Base-by-base conservation (phyloP, 2,329 filamentous ascomycete genomes). In the Ascochyta koolunga region DNA sequence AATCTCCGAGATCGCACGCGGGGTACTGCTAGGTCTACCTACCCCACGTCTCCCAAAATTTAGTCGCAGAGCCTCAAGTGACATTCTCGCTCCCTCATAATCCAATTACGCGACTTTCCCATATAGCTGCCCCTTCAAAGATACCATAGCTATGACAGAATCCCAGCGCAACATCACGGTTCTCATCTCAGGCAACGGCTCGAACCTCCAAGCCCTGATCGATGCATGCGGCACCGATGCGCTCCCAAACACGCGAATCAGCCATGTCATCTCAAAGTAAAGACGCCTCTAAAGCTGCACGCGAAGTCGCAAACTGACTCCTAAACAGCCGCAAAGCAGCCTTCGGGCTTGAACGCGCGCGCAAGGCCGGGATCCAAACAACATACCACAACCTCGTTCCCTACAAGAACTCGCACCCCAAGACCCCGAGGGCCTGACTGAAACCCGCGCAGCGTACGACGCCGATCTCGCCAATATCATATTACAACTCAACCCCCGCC, bases 381-480 rank as follows among this genome's bases (percentile, higher is more conserved):
- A 83, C 85, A 49, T 93, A 93, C 78, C 91, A 93, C 81, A 93
- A 93, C 74, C 83, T 95, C 35, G 81, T 93, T 50, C 82, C 84
- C 31, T 88, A 91, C 77, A 91, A 91, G 54, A 90, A 90, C 68
- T 83, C 81, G 59, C 83, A 91, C 64, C 27, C 27, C 10, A 13
- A 13, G 11, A 29, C 27, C 59, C 69, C 1, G 43, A 62, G 1
- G 86, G 70, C 65, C 77, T 76, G 15, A 70, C 79, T 6, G 71
- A 76, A 54, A 88, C 86, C 1, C 84, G 91, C 21, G 77, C 82
- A 40, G 80, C 80, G 48, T 96, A 95, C 73, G 91, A 96, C 71
- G 83, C 85, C 13, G 89, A 90, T 37, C 79, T 96, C 58, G 89
- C 90, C 0, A 74, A 82, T 36, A 80, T 88, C 55, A 82, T 96